These are phyloP conservation scores for Porcisia hertigi DNA, from an alignment of 208 protist genomes.

Conservation along the genomic window DNA sequence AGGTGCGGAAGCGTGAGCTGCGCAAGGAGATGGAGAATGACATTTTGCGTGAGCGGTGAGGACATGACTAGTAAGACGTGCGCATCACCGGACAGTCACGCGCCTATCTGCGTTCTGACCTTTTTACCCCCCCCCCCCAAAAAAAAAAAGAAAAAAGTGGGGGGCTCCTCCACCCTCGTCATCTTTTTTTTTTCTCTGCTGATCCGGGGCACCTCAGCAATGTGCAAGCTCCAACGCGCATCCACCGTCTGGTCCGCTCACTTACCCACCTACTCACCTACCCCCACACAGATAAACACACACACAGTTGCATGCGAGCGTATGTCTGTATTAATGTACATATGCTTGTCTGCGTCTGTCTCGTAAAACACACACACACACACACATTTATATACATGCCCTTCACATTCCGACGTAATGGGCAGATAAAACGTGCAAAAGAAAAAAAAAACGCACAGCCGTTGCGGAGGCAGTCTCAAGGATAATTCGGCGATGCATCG, in stretches of 20 bases:
- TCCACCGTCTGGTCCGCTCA: not conserved
- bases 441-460: not conserved
- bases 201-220: not conserved
- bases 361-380: not conserved
- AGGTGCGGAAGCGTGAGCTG: conserved; percentile 47
- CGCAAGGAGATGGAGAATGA: conserved; percentile 79
- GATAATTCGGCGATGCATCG: not conserved
- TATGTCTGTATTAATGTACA: not conserved
- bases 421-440: not conserved
- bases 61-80: not conserved
- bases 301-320: not conserved
- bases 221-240: not conserved
- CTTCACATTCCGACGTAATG: not conserved
- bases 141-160: too few species aligned
- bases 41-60: conserved; percentile 39
- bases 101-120: not conserved
- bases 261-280: not conserved
- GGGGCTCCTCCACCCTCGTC: not conserved
- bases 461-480: not conserved
- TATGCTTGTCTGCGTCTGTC: not conserved
- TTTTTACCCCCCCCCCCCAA: not conserved
- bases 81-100: not conserved
- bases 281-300: not conserved
- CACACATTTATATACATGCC: not conserved
- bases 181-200: not conserved